Percentiles rank a stretch among this genome's conserved stretches.
Evolutionary conservation across 805 yeast species (phyloP).

Genomic region (Ascoidea rubescens): DNA sequence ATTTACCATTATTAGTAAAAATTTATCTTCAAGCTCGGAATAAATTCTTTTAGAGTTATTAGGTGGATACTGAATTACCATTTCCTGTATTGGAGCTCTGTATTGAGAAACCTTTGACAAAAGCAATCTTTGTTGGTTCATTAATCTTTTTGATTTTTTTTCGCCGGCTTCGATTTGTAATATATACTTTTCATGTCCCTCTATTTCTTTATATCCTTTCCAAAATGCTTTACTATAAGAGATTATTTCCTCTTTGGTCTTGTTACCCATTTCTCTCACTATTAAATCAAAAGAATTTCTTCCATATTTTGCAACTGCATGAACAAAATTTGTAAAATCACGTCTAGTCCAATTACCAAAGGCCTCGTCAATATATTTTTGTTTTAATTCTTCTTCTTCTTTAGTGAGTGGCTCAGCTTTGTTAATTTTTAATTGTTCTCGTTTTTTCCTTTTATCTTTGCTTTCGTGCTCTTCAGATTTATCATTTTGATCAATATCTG

Average conservation of each 20-base stretch:
- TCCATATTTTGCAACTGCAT: conserved; percentile 65
- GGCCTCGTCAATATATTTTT: conserved; percentile 48
- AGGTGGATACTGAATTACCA: conserved; percentile 65
- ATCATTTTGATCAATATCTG: conserved; percentile 23
- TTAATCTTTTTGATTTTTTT: conserved; percentile 52
- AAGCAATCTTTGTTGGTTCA: conserved; percentile 65
- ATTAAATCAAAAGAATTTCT: conserved; percentile 59
- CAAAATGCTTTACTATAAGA: conserved; percentile 74
- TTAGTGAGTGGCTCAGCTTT: conserved; percentile 72
- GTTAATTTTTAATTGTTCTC: conserved; percentile 55
- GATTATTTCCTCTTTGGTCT: conserved; percentile 64
- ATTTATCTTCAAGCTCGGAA: conserved; percentile 58
- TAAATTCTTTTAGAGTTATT: conserved; percentile 67
- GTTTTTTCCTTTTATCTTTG: conserved; percentile 21
- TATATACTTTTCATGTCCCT: conserved; percentile 77
- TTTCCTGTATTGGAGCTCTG: conserved; percentile 47
- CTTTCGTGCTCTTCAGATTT: not conserved
- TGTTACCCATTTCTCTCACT: conserved; percentile 62
- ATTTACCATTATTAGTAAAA: conserved; percentile 43
- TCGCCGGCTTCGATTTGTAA: conserved; percentile 82
- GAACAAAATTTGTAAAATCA: conserved; percentile 75
- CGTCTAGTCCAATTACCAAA: conserved; percentile 75
- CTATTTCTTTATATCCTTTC: conserved; percentile 65
- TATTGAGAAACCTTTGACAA: conserved; percentile 61
- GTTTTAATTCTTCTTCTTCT: conserved; percentile 58